These are phyloP conservation scores for Tuber magnatum DNA, from an alignment of 495 filamentous ascomycete genomes.

Conservation along the genomic window DNA sequence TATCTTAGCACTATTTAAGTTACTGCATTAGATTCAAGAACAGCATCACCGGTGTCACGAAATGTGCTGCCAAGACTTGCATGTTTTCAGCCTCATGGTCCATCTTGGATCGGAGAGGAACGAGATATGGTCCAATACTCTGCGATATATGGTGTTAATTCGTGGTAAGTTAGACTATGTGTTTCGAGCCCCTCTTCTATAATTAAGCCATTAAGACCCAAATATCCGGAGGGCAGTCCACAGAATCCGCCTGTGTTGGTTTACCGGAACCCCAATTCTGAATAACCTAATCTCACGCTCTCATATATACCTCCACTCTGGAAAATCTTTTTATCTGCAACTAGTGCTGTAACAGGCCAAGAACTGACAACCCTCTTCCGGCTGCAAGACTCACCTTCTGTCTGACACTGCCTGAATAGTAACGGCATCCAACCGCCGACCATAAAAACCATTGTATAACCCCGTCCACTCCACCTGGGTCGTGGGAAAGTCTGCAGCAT, in stretches of 20 bases:
- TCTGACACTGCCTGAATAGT: background rate
- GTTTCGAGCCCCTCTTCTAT: background rate
- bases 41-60: background rate
- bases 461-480: background rate
- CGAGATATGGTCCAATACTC: background rate
- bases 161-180: background rate
- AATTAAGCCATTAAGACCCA: background rate
- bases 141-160: no score
- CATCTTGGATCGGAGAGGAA: background rate
- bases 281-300: background rate
- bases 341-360: no score
- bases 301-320: background rate
- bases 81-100: background rate
- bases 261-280: background rate
- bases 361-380: background rate
- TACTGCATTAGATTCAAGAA: background rate
- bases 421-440: background rate
- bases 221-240: background rate
- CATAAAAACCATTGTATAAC: background rate
- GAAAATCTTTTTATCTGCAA: background rate
- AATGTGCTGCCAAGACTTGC: background rate
- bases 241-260: background rate
- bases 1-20: background rate
- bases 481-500: slow-evolving; percentile 1
- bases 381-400: background rate